phyloP scores from a whole-genome alignment of 768 basidiomycete genomes.

The Lactifluus echinatus region DNA sequence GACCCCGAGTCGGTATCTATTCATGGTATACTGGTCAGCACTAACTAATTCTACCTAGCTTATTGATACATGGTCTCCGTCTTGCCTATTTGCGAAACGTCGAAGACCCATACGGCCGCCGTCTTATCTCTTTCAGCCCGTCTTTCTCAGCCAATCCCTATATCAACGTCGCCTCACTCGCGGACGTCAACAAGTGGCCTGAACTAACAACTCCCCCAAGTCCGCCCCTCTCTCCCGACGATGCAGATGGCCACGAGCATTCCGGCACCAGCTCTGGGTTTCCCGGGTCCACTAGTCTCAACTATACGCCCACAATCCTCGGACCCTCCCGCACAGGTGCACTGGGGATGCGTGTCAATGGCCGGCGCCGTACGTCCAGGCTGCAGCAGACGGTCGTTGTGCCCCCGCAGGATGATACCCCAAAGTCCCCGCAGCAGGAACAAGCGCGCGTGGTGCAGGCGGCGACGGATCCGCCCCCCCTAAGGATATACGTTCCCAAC shows the following conservation, averaged over 20 bases:
- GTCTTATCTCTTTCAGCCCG: constrained; percentile 74
- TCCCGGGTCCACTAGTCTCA: constrained; percentile 50
- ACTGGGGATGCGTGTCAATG: constrained; percentile 68
- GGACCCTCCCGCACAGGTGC: constrained; percentile 58
- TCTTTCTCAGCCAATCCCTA: constrained; percentile 77
- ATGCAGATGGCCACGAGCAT: constrained; percentile 40
- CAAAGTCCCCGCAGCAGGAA: constrained; percentile 12
- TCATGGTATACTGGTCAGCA: neutral
- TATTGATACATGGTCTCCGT: constrained; percentile 77
- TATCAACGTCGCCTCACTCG: constrained; percentile 67
- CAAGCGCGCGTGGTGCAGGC: neutral
- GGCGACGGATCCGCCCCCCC: constrained; percentile 7
- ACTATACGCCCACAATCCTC: constrained; percentile 87
- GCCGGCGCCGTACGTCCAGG: constrained; percentile 21
- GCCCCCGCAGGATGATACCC: neutral
- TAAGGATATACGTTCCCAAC: constrained; percentile 57
- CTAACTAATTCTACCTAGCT: constrained; percentile 31
- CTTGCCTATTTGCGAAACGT: constrained; percentile 83
- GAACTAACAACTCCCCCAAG: constrained; percentile 66
- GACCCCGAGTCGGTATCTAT: constrained; percentile 16
- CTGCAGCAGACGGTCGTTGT: neutral
- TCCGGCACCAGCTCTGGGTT: constrained; percentile 28
- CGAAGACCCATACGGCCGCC: constrained; percentile 76
- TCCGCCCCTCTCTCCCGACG: constrained; percentile 66
- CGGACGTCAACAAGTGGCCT: constrained; percentile 77